Base-by-base conservation (phyloP, 2,329 filamentous ascomycete species). In the Sporothrix brunneoviolacea region DNA sequence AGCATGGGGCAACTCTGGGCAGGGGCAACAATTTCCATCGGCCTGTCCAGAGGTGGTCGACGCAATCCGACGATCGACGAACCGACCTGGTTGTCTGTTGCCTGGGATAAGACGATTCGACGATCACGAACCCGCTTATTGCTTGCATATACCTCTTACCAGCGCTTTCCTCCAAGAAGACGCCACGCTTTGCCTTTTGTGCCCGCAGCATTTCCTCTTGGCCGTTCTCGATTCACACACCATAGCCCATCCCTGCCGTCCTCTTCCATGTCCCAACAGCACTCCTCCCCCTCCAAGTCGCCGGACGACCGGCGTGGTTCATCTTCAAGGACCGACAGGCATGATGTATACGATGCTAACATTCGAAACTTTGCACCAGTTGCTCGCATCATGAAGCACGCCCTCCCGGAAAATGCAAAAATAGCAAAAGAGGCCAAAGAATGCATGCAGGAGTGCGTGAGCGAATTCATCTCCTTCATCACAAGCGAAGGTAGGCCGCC, bases 401-500 rank as follows among this genome's bases (percentile, higher is more conserved):
- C 93, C 7, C 77, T 98, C 43, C 93, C 93, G 46, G 93, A 98
- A 59, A 98, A 98, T 65, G 93, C 93, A 60, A 98, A 98, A 72
- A 98, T 98, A 55, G 91, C 91, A 54, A 98, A 98, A 67, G 93
- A 98, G 67, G 93, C 93, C 50, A 98, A 98, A 70, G 93, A 98
- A 68, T 98, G 93, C 72, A 97, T 98, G 93, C 93, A 98, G 70
- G 93, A 98, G 70, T 98, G 93, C 65, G 93, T 98, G 53, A 96
- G 91, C 82, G 93, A 98, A 72, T 98, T 98, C 70, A 98, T 98
- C 74, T 95, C 89, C 7, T 98, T 98, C 76, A 97, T 98, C 66
- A 98, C 93, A 32, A 97, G 91, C 68, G 93, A 98, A 79, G 93
- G 93, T 95, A 69, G 65, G 86, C 73, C n/a, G n/a, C n/a, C n/a